Base-by-base conservation (phyloP, 805 yeast genomes). In the Debaryomyces hansenii region DNA sequence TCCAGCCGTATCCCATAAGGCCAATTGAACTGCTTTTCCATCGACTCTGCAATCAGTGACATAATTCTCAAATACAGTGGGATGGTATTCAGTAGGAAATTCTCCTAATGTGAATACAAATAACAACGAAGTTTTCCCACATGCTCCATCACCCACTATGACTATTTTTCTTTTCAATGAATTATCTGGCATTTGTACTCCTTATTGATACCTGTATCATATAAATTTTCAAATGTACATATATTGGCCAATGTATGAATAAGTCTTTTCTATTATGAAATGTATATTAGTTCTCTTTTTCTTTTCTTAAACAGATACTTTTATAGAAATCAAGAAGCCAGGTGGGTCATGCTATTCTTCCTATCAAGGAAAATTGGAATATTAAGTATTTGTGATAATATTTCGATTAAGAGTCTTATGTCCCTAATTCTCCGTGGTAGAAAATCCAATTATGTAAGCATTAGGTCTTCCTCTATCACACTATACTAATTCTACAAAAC, bases 1-100 rank as follows among this genome's bases (percentile, higher is more conserved):
- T 2, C 97, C 97, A 2, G 97, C 97, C 1, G 97, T 90, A 63
- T 90, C 97, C 97, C 97, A 90, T 20, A 90, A 69, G 1, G 96
- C 91, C 46, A 90, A 67, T 52, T 90, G 85, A 3, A 90, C 96
- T 12, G 94, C 86, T 55, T 90, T 90, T 3, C 97, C 97, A 60
- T 90, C 97, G 15, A 91, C 95, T 47, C 96, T 74, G 65, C 97
- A 90, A 58, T 90, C 96, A 1, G 96, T 90, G 12, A 90, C 96
- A 63, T 91, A 90, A 64, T 91, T 90, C 57, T 90, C 97, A 64
- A 91, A 90, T 5, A 90, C 96, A 0, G 97, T 90, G 2, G 97
- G 97, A 55, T 88, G 95, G 64, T 90, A 85, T 59, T 87, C 96
- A 37, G 91, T 84, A 0, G 97, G 97, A 59, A 91, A 91, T 61